These are phyloP conservation scores for Mortierella alpina DNA, from an alignment of 192 early-diverging fungal species.

Conservation along the genomic window DNA sequence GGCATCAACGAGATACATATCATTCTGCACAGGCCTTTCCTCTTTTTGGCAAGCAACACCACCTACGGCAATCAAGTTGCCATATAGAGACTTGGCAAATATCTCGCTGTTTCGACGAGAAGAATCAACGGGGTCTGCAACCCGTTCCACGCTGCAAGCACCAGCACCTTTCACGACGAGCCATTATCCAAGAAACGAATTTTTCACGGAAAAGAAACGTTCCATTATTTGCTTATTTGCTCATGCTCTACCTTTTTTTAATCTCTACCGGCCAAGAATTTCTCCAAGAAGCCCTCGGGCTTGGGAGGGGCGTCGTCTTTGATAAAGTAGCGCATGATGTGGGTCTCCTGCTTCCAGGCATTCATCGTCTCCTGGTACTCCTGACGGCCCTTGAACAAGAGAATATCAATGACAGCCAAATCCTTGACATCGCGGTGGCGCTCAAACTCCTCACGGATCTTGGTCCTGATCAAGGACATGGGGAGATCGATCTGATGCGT, in stretches of 20 bases:
- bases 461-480: conserved; percentile 74
- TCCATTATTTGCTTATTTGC: not conserved
- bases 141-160: too few relatives aligned
- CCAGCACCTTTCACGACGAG: too few relatives aligned
- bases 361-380: conserved; percentile 93
- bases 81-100: too few relatives aligned
- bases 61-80: too few relatives aligned
- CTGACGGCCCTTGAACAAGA: conserved; percentile 87
- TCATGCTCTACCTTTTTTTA: conserved; percentile 24
- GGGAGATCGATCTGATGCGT: conserved; percentile 82
- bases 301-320: conserved; percentile 77
- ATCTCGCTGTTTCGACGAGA: too few relatives aligned
- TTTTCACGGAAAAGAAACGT: not conserved
- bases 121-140: too few relatives aligned
- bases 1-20: too few relatives aligned
- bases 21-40: too few relatives aligned
- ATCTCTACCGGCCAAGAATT: conserved; percentile 79
- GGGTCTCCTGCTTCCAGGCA: conserved; percentile 91
- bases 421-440: conserved; percentile 84
- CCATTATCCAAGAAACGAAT: not conserved
- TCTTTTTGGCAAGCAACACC: too few relatives aligned
- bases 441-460: conserved; percentile 92
- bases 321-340: conserved; percentile 89
- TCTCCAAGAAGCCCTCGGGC: conserved; percentile 80
- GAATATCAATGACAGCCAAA: conserved; percentile 80